These are phyloP conservation scores for Rhodotorula sp. DNA, from an alignment of 1,284 basidiomycete species.

Conservation along the genomic window DNA sequence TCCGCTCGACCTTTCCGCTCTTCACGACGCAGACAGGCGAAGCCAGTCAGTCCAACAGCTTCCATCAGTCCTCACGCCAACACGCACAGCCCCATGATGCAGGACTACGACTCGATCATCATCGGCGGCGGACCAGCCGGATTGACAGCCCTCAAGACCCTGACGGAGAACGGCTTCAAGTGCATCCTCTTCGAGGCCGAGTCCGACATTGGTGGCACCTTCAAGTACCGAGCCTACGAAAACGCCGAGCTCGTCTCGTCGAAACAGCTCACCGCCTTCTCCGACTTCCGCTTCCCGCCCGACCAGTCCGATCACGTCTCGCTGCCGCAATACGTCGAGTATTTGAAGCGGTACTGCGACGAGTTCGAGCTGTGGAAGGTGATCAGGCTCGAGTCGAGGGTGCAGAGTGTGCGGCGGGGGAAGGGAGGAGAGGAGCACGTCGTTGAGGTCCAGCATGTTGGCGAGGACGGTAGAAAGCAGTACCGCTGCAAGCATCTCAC, in stretches of 20 bases:
- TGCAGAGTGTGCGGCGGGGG: conserved; percentile 50
- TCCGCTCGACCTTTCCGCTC: too few relatives aligned
- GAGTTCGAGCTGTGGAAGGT: conserved; percentile 53
- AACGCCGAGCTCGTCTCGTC: conserved; percentile 59
- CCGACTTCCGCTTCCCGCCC: conserved; percentile 52
- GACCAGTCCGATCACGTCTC: conserved; percentile 57
- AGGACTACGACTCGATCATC: not conserved
- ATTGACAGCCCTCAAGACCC: conserved; percentile 61
- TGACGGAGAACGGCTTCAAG: conserved; percentile 54
- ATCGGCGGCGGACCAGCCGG: conserved; percentile 58
- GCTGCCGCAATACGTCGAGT: conserved; percentile 59
- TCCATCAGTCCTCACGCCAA: not conserved
- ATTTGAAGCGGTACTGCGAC: conserved; percentile 57
- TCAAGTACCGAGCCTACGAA: conserved; percentile 52
- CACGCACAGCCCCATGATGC: not conserved
- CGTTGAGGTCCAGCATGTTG: conserved; percentile 43
- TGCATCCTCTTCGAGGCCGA: conserved; percentile 62
- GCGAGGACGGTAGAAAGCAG: conserved; percentile 33
- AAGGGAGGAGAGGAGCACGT: conserved; percentile 46
- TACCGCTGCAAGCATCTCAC: conserved; percentile 51
- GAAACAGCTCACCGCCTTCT: conserved; percentile 64
- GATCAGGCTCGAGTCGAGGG: conserved; percentile 55
- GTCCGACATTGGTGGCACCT: conserved; percentile 63
- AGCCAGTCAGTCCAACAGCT: not conserved
- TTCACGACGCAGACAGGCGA: too few relatives aligned